Evolutionary conservation across 441 rosid species (phyloP), one percentile per base, ranked within the genome.

Genomic region (Croton laevigatus): DNA sequence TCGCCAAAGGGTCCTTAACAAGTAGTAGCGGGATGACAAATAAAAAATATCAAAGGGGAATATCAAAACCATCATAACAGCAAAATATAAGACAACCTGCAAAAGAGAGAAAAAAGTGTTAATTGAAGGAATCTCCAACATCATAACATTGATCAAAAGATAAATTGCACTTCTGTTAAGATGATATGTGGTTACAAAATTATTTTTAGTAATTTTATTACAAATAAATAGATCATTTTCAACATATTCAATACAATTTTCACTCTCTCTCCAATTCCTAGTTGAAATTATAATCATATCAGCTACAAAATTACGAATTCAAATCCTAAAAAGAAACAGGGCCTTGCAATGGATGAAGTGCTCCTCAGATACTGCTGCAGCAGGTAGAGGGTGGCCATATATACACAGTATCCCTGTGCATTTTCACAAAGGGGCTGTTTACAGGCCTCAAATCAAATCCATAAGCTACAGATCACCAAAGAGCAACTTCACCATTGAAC

Each of bases 31-130:
- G 22, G 98, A 85, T 40, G 94, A 80, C 76, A 91, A 79, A 80
- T 89, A 86, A 79, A 93, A 96, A 73, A 96, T 91, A 86, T 93
- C 82, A 45, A 93, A 88, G 52, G 99, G 98, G 71, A 93, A 89
- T 77, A 96, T 83, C 86, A 93, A 73, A 72, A 91, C 75, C 76
- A 96, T 81, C 62, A 78, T 77, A 65, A 86, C 91, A 65, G 84
- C 90, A 71, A 84, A 75, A 77, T 93, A 96, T 79, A 93, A 70
- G 76, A 88, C 86, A 66, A 96, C 97, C 98, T 93, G 97, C 77
- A 86, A 81, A 1, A 63, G 55, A 49, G 59, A 17, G 34, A 1
- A 63, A 48, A 49, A 51, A 64, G 12, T 52, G 17, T 69, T n/a
- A 74, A 44, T 10, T 44, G 40, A 63, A 64, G 3, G 51, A 55